Base-by-base conservation (phyloP, 179 eudicot species). In the Silene vulgaris region DNA sequence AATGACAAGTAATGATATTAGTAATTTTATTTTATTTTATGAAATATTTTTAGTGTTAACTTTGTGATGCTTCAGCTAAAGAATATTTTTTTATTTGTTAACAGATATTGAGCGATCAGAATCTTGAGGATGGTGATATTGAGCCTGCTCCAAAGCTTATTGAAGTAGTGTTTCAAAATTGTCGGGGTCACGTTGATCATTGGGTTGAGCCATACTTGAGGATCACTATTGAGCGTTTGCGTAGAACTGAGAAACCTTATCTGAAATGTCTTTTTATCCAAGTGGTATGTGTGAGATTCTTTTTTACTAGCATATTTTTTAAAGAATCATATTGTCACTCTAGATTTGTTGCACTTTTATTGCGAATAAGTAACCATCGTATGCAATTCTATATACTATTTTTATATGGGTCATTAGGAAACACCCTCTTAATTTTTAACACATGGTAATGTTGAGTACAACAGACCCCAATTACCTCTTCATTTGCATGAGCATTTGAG, bases 141-240 rank as follows among this genome's bases (percentile, higher is more conserved):
- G 97, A 93, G 88, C 91, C 99, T 79, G 97, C 99, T 82, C 97
- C 99, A 74, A 96, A 96, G 90, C 97, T 96, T 73, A 87, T 96
- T 23, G 91, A 96, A 87, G 99, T 96, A 23, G 85, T 93, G 30
- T 90, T 96, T 65, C 97, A 96, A 76, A 90, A 89, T 78, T 96
- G 99, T 82, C 87, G 84, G 82, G 97, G 99, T 52, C 97, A 93
- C 75, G 99, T 91, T 71, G 97, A 96, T 84, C 97, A 89, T 6
- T 96, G 99, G 99, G 87, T 96, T 81, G 97, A 96, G 77, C 97
- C 97, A 29, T 96, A 96, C 85, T 75, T 93, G 40, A 84, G 89
- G 75, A 85, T 96, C 66, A 80, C 92, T 7, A 78, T 93, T 72
- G 96, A 93, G 81, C 93, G 99, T 72, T 75, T 96, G 84, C 93